Percentiles rank a stretch among this genome's conserved stretches.
Conservation (phyloP, 2,329 filamentous ascomycete species). For the Drechslerella dactyloides region DNA sequence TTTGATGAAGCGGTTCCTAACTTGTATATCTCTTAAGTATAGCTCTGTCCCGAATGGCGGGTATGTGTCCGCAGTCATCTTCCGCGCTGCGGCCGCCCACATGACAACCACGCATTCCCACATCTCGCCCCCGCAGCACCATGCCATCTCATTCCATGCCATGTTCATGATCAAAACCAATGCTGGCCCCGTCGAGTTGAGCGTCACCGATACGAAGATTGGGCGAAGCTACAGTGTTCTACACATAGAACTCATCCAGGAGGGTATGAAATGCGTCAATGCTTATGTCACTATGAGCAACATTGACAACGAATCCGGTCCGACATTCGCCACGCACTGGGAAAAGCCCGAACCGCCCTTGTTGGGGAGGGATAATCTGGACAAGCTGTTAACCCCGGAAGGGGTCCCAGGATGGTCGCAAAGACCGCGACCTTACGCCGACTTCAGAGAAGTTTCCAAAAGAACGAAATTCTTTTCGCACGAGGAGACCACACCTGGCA, state of each 20-base stretch:
- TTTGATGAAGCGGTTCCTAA: slow-evolving; percentile 22
- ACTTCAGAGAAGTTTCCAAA: slow-evolving; percentile 56
- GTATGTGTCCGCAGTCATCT: slow-evolving; percentile 69
- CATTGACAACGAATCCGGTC: slow-evolving; percentile 66
- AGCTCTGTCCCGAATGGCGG: slow-evolving; percentile 73
- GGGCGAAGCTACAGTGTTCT: slow-evolving; percentile 69
- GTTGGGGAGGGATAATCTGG: slow-evolving; percentile 54
- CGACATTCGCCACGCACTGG: slow-evolving; percentile 64
- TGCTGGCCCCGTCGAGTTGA: slow-evolving; percentile 65
- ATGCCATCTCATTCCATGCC: slow-evolving; percentile 70
- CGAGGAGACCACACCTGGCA: slow-evolving; percentile 19
- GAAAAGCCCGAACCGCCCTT: slow-evolving; percentile 61
- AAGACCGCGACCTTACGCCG: slow-evolving; percentile 52
- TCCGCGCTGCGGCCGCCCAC: slow-evolving; percentile 67
- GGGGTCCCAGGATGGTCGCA: slow-evolving; percentile 44
- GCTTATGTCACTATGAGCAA: slow-evolving; percentile 72
- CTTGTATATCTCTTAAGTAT: slow-evolving; percentile 29
- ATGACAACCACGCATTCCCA: slow-evolving; percentile 65
- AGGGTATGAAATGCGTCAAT: slow-evolving; percentile 67
- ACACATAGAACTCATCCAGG: slow-evolving; percentile 67
- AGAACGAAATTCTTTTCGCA: slow-evolving; percentile 34
- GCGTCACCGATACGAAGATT: slow-evolving; percentile 69
- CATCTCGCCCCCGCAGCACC: slow-evolving; percentile 61
- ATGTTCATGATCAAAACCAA: slow-evolving; percentile 71
- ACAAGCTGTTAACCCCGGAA: slow-evolving; percentile 55